These are phyloP conservation scores for Tricholoma flavovirens DNA, from an alignment of 768 basidiomycete species.

Conservation along the genomic window DNA sequence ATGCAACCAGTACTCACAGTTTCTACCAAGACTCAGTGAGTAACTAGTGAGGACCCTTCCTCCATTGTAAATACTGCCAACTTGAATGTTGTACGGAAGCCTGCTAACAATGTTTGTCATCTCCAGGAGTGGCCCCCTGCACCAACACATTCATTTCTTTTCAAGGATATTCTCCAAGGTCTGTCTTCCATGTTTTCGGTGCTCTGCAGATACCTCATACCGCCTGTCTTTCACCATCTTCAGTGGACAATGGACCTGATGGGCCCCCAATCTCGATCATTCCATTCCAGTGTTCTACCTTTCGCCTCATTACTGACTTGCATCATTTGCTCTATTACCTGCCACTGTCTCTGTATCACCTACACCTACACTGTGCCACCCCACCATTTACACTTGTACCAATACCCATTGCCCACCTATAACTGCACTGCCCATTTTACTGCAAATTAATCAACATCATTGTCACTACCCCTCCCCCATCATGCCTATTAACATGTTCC, in stretches of 20 bases:
- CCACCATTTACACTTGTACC: constrained; percentile 8
- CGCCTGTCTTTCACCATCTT: constrained; percentile 7
- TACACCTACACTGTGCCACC: too few species aligned
- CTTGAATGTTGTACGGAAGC: constrained; percentile 8
- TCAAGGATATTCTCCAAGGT: too few species aligned
- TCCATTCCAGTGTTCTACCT: constrained; percentile 8
- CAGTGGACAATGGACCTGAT: too few species aligned
- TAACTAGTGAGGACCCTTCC: too few species aligned
- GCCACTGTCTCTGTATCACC: too few species aligned
- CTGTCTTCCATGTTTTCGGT: too few species aligned
- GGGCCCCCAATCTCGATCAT: too few species aligned
- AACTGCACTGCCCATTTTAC: constrained; percentile 5
- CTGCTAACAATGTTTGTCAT: constrained; percentile 17
- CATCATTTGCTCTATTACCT: too few species aligned
- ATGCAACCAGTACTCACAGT: constrained; percentile 37
- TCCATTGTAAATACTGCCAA: constrained; percentile 17
- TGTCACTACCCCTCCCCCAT: constrained; percentile 2
- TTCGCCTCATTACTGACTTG: too few species aligned
- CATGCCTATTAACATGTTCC: too few species aligned
- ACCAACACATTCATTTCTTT: constrained; percentile 52
- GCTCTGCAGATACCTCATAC: constrained; percentile 6
- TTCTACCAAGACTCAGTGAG: constrained; percentile 30
- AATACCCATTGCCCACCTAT: background rate
- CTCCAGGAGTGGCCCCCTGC: constrained; percentile 68
- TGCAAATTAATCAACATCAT: constrained; percentile 9